Base-by-base conservation (phyloP, 2,329 filamentous ascomycete species). In the Pyrenochaeta sp. region DNA sequence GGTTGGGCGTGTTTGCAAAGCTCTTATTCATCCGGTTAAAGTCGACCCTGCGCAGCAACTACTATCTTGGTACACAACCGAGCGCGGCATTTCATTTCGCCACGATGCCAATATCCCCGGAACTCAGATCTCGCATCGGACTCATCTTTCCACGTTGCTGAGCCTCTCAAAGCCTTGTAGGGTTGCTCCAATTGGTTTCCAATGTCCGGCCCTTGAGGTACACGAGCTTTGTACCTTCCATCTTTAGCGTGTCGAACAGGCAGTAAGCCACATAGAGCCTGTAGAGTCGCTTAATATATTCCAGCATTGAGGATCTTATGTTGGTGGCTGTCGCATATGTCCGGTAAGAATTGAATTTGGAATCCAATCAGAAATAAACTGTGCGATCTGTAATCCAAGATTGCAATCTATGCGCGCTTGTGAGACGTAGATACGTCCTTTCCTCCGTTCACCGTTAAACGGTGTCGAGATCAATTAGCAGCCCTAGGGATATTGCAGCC, bases 1-100 rank as follows among this genome's bases (percentile, higher is more conserved):
- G 43, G 37, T 25, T 47, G 28, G 43, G 32, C 28, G 47, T 30
- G 19, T 47, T 48, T 53, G n/a, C 25, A 28, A n/a, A 19, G 22
- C 19, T 49, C 45, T 56, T 49, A 59, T 56, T 54, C 50, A 56
- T 43, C 40, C 59, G 56, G 52, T 22, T 59, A 54, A 54, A 48
- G n/a, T 39, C 25, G 28, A 45, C 24, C 32, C 32, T 39, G 22
- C 22, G 34, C 30, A 30, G 34, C 34, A 40, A 13, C 22, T 42
- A n/a, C 40, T 34, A 50, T 15, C 5, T 12, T 48, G 42, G 42
- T 53, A 42, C 32, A 28, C 28, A 54, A 46, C 28, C 45, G 19
- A n/a, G 30, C 30, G n/a, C 28, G 45, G 45, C 45, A 47, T n/a
- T 28, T 28, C 44, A 7, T n/a, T 34, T 46, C 44, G 44, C 25